Evolutionary conservation across 805 yeast species (phyloP).

Genomic region (Saccharomycopsis javanensis): DNA sequence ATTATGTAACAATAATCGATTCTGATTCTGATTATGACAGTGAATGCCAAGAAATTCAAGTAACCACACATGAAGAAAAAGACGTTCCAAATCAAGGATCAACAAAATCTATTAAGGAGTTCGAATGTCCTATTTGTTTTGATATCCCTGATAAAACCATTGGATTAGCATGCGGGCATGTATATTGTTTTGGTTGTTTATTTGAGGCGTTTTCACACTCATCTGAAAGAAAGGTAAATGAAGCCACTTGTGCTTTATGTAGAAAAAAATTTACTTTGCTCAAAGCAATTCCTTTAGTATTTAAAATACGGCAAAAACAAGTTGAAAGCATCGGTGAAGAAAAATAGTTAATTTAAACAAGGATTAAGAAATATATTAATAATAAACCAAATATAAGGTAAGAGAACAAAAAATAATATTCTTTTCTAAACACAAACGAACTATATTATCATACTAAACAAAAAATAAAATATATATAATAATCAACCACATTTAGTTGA

Average conservation of each 20-base stretch:
- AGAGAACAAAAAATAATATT: no score
- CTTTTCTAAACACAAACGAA: no score
- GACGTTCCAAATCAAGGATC: slow-evolving; percentile 17
- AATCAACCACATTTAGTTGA: no score
- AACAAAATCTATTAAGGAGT: slow-evolving; percentile 25
- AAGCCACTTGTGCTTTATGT: slow-evolving; percentile 37
- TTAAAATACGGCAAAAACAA: slow-evolving; percentile 6
- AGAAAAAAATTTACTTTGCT: slow-evolving; percentile 28
- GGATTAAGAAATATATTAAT: background rate
- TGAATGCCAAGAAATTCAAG: slow-evolving; percentile 6
- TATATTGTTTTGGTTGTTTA: slow-evolving; percentile 44
- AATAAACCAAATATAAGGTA: no score
- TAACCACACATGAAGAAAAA: background rate
- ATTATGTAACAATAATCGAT: slow-evolving; percentile 16
- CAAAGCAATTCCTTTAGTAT: slow-evolving; percentile 16
- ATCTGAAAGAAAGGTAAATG: slow-evolving; percentile 25
- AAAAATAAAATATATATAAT: no score
- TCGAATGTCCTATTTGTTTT: slow-evolving; percentile 46
- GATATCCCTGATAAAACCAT: slow-evolving; percentile 41
- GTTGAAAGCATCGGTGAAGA: background rate
- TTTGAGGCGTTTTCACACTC: slow-evolving; percentile 42
- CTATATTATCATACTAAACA: no score
- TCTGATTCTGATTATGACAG: slow-evolving; percentile 19
- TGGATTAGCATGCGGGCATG: slow-evolving; percentile 49
- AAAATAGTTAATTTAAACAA: background rate